Evolutionary conservation across 2,329 filamentous ascomycete genomes (phyloP).

Genomic region (Amauroascus niger): DNA sequence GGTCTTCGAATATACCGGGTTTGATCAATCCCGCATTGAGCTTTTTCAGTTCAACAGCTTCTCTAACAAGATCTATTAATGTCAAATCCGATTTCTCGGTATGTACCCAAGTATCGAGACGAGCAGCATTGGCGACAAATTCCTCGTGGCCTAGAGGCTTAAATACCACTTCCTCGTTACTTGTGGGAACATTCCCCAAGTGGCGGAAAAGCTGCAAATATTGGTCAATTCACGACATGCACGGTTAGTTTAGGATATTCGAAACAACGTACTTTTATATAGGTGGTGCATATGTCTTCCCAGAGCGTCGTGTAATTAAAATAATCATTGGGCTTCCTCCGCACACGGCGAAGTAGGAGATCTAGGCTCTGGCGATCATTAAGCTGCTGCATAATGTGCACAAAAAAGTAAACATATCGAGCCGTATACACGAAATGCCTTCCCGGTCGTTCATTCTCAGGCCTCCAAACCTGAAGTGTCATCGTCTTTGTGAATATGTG

Average conservation of each 20-base stretch:
- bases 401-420: conserved; percentile 75
- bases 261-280: conserved; percentile 39
- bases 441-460: conserved; percentile 72
- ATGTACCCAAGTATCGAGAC: conserved; percentile 51
- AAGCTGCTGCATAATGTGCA: conserved; percentile 61
- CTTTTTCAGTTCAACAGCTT: conserved; percentile 60
- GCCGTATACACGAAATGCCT: conserved; percentile 88
- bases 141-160: conserved; percentile 56
- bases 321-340: conserved; percentile 70
- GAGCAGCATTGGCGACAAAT: conserved; percentile 50
- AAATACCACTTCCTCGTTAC: conserved; percentile 56
- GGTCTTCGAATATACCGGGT: conserved; percentile 72
- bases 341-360: conserved; percentile 64
- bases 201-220: conserved; percentile 46
- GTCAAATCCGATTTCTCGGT: conserved; percentile 38
- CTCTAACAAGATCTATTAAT: conserved; percentile 53
- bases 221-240: conserved; percentile 15
- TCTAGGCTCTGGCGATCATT: conserved; percentile 69
- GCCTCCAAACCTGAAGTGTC: conserved; percentile 91
- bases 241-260: conserved; percentile 14
- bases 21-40: conserved; percentile 86
- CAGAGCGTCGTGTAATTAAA: conserved; percentile 54
- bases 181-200: conserved; percentile 48
- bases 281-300: conserved; percentile 51
- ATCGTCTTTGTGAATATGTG: conserved; percentile 92